Evolutionary conservation across 495 filamentous ascomycete species (phyloP), one percentile per base, ranked within the genome.

Genomic region (Coniosporium apollinis): DNA sequence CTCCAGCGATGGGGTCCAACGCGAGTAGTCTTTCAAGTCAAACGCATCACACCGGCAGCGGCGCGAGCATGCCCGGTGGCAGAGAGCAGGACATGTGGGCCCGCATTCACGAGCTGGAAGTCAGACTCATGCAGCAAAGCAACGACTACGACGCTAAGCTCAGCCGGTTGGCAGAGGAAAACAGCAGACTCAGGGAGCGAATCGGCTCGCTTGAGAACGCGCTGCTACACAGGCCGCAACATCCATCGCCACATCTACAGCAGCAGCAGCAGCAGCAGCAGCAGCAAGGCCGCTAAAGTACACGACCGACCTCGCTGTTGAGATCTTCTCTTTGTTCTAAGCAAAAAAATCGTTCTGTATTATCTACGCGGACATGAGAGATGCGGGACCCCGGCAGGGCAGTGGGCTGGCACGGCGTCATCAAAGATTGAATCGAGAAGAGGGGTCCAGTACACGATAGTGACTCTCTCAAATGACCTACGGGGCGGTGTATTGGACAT

Each of bases 11-110:
- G 1, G 25, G 24, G 5, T 57, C 54, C 0, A 54, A 60, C 33
- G 52, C 46, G 0, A 52, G 55, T 21, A 58, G 56, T 34, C 41
- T 52, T 19, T 60, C 56, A 3, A 51, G 45, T 26, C 56, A 60
- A 37, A 53, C n/a, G n/a, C n/a, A 49, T 25, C 40, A 33, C 18
- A 47, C 38, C 29, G 48, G 50, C 34, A 56, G 52, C 14, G 54
- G 39, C 3, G 50, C 43, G 45, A 59, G 54, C 37, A 49, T 50
- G 41, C 54, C 24, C 8, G 46, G 49, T 21, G 19, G 21, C 8
- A 28, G 37, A n/a, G 18, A 17, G 10, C 24, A 42, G 13, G 50
- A 56, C 29, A 30, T 57, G 17, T 51, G 41, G 50, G 15, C 15
- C 19, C 50, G 54, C 41, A 42, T 60, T n/a, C 48, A 51, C 3